Evolutionary conservation across 306 rosid species (phyloP), one percentile per base, ranked within the genome.

Genomic region (Cajanus cajan): DNA sequence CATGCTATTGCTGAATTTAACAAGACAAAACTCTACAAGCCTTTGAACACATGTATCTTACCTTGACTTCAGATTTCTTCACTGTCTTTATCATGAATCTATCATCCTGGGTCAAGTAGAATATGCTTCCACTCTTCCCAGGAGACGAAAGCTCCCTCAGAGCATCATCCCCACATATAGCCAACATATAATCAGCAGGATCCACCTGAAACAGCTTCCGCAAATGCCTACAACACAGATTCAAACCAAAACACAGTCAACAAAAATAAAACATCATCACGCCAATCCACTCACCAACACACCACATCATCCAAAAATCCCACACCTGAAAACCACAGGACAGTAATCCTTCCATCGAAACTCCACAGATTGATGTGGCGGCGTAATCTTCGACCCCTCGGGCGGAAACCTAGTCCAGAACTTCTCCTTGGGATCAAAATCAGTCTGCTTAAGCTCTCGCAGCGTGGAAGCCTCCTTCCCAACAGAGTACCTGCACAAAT

Each of bases 51-150:
- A 41, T 65, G 80, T 71, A 72, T 69, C 87, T 8, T 65, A 96
- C 99, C 98, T 96, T 96, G 89, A 96, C 98, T 90, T 96, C 99
- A 5, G 92, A 91, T 81, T 96, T 96, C 92, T 88, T 96, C 88
- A 96, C 99, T 0, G 99, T 96, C 87, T 96, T 96, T 51, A 96
- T 93, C 96, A 96, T 93, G 72, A 96, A 93, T 31, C 99, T 81
- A 77, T 96, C 99, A 34, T 96, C 99, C 75, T 96, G 99, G 8
- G 99, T 96, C 76, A 96, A 80, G 89, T 96, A 96, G 86, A 96
- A 96, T 69, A 80, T 67, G 81, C 99, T 91, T 55, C 99, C 98
- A 7, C 99, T 96, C 84, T 96, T 93, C 68, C 99, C 99, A 0
- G 99, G 98, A 43, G 99, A 96, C 34, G 97, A 86, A 50, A 86